Evolutionary conservation across 1,139 yeast genomes (phyloP), one percentile per base, ranked within the genome.

Genomic region (Wickerhamiella pararugosa): DNA sequence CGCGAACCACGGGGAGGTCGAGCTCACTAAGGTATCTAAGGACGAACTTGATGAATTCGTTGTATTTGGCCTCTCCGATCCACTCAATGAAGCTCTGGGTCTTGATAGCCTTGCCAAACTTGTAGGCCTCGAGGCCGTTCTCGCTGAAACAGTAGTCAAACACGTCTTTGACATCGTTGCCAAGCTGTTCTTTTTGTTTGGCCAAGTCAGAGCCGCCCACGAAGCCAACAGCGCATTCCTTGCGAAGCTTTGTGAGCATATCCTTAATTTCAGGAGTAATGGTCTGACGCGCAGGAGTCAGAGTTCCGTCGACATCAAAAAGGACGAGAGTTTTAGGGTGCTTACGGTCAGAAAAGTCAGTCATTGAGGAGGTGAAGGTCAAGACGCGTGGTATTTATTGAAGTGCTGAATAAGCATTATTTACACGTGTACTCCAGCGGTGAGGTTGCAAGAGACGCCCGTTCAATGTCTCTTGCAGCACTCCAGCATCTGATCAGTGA

Each of bases 101-200:
- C 39, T 94, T 90, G 59, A 87, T 72, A 66, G 81, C 71, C 62
- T 81, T 61, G 60, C 97, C 97, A 50, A 71, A 65, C 70, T 83
- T 84, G 76, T 84, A 90, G 50, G 99, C 99, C 51, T 97, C 87
- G 61, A 90, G 74, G 48, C 99, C 99, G 62, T 90, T 90, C 72
- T 90, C 99, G 46, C 93, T 78, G 73, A 90, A 90, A 62, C 94
- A 81, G 72, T 78, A 90, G 68, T 90, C 99, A 57, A 90, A 92
- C 57, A 81, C 81, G 45, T 73, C 64, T 58, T 87, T 67, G 41
- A 65, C 65, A 51, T 73, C 71, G 43, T 75, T 66, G 51, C 98
- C 98, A 53, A 92, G 76, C 69, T 90, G 99, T 69, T 90, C 98
- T 57, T 78, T 74, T 71, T 90, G 99, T 68, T 90, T 90, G 61